phyloP scores from a whole-genome alignment of 495 filamentous ascomycete genomes.

The Pyrenopolyporus hunteri region DNA sequence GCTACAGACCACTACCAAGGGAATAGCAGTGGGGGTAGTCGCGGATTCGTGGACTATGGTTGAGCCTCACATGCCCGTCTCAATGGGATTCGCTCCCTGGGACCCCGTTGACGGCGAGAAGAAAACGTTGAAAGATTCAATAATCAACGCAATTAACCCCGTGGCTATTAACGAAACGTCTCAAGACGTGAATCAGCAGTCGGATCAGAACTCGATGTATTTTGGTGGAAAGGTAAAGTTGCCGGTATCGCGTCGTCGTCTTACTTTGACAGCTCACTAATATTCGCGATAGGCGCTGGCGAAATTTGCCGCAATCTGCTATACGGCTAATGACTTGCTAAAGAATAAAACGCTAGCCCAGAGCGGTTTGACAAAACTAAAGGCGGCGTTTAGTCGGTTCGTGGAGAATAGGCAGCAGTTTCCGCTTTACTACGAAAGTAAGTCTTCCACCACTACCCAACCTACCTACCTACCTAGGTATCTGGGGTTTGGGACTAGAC shows the following conservation, averaged over 20 bases:
- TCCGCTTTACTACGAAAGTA: slow-evolving; percentile 79
- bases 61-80: slow-evolving; percentile 72
- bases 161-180: slow-evolving; percentile 69
- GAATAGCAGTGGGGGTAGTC: slow-evolving; percentile 72
- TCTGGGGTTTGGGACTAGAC: slow-evolving; percentile 1
- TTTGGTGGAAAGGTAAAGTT: slow-evolving; percentile 79
- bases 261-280: slow-evolving; percentile 29
- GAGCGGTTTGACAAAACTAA: slow-evolving; percentile 69
- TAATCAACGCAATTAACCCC: slow-evolving; percentile 60
- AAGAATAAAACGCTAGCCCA: slow-evolving; percentile 64
- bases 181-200: slow-evolving; percentile 72
- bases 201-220: slow-evolving; percentile 89
- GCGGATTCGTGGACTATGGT: slow-evolving; percentile 81
- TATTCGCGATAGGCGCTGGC: slow-evolving; percentile 65
- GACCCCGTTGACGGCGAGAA: slow-evolving; percentile 57
- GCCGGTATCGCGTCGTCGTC: background rate
- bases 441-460: too few relatives aligned
- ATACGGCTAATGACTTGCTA: slow-evolving; percentile 70
- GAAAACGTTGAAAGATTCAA: slow-evolving; percentile 56
- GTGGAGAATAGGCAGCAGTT: slow-evolving; percentile 75
- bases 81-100: slow-evolving; percentile 81
- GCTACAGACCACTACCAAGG: slow-evolving; percentile 87
- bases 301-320: slow-evolving; percentile 80
- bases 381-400: slow-evolving; percentile 78
- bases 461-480: too few relatives aligned